These are phyloP conservation scores for Forsythia suspensa DNA, from an alignment of 257 asterid genomes.

Conservation along the genomic window DNA sequence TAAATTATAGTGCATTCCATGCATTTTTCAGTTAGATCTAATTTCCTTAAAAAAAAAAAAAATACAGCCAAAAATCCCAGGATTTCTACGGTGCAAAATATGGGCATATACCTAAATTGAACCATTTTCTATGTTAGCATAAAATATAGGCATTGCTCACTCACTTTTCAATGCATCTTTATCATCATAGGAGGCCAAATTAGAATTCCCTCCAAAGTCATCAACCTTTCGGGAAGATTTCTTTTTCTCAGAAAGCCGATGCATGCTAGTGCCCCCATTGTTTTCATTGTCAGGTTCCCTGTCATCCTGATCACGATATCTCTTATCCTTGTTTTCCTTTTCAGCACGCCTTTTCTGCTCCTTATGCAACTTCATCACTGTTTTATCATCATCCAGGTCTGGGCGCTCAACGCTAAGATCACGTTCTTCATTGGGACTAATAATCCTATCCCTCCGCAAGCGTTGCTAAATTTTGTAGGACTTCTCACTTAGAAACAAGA, in stretches of 20 bases:
- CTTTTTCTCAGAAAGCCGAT: slow-evolving; percentile 65
- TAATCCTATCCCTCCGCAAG: slow-evolving; percentile 59
- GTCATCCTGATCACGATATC: slow-evolving; percentile 73
- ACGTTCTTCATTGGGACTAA: slow-evolving; percentile 65
- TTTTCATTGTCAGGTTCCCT: slow-evolving; percentile 66
- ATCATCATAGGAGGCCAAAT: slow-evolving; percentile 63
- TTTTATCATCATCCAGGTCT: slow-evolving; percentile 80
- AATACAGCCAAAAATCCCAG: background rate
- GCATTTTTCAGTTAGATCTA: background rate
- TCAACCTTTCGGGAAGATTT: slow-evolving; percentile 70
- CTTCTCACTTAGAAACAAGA: slow-evolving; percentile 13
- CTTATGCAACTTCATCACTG: slow-evolving; percentile 64
- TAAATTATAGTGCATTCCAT: background rate
- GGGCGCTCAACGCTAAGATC: slow-evolving; percentile 82
- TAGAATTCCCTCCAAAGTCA: slow-evolving; percentile 65
- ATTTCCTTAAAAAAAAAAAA: background rate
- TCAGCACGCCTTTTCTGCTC: slow-evolving; percentile 82
- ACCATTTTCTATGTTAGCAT: background rate
- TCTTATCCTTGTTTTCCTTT: slow-evolving; percentile 70
- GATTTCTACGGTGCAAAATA: slow-evolving; percentile 2
- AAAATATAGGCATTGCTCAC: slow-evolving; percentile 27
- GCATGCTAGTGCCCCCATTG: slow-evolving; percentile 65
- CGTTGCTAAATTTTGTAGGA: slow-evolving; percentile 50
- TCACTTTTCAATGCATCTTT: slow-evolving; percentile 84
- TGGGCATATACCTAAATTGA: background rate